Evolutionary conservation across 2,329 filamentous ascomycete species (phyloP).

Genomic region (Trichoderma endophyticum): DNA sequence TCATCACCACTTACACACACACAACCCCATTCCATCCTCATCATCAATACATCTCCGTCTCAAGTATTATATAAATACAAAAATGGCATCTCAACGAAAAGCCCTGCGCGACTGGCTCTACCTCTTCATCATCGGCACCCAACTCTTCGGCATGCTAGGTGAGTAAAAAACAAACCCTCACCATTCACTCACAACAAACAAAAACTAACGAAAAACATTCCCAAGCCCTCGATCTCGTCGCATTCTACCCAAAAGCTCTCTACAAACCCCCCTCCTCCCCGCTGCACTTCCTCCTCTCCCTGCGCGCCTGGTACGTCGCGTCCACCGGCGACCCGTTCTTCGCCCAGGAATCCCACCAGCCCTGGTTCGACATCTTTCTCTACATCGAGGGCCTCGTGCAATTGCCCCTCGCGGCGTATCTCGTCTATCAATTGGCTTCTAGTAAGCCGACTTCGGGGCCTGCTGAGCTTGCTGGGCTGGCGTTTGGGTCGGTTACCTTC

Average conservation of each 20-base stretch:
- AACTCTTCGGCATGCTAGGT: conserved; percentile 39
- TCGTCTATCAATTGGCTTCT: conserved; percentile 40
- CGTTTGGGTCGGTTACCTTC: conserved; percentile 50
- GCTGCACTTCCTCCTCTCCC: conserved; percentile 44
- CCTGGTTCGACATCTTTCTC: conserved; percentile 52
- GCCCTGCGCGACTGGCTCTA: conserved; percentile 34
- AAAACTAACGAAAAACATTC: background rate
- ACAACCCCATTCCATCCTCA: background rate
- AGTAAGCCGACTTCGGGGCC: conserved; percentile 35
- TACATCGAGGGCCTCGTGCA: conserved; percentile 50
- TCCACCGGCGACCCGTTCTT: conserved; percentile 55
- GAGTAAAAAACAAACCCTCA: background rate
- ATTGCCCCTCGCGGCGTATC: conserved; percentile 49
- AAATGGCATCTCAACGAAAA: conserved; percentile 12
- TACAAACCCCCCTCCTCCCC: conserved; percentile 42
- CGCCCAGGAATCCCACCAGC: conserved; percentile 33
- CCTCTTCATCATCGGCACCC: conserved; percentile 32
- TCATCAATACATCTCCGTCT: background rate
- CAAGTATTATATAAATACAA: background rate
- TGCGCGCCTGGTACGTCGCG: conserved; percentile 47
- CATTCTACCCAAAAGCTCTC: conserved; percentile 49
- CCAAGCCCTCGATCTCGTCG: conserved; percentile 54
- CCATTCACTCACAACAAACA: background rate
- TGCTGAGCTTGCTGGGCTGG: conserved; percentile 49
- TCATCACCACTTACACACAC: background rate